These are phyloP conservation scores for Suillus paluster DNA, from an alignment of 768 basidiomycete genomes.

Conservation along the genomic window DNA sequence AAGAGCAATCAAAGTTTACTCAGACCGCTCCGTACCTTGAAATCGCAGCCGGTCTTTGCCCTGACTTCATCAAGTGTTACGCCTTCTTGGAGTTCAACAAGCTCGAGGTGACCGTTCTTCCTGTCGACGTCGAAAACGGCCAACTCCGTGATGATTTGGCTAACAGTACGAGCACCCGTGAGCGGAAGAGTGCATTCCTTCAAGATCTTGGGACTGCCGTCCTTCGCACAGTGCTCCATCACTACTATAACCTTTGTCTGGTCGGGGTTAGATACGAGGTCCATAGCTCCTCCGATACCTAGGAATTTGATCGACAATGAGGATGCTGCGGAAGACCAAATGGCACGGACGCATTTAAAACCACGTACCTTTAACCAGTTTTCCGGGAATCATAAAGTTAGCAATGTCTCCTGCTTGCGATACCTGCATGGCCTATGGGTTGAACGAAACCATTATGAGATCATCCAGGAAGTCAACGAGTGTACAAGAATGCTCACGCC, in stretches of 20 bases:
- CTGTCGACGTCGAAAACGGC: conserved; percentile 91
- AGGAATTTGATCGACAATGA: conserved; percentile 18
- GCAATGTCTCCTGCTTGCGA: conserved; percentile 92
- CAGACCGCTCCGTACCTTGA: conserved; percentile 59
- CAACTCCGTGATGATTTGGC: conserved; percentile 92
- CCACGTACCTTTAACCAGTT: conserved; percentile 75
- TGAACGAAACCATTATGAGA: conserved; percentile 8
- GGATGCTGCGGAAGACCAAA: conserved; percentile 6
- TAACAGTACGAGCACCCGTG: conserved; percentile 87
- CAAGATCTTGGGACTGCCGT: conserved; percentile 89
- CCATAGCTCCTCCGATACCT: conserved; percentile 97
- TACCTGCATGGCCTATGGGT: conserved; percentile 86
- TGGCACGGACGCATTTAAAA: too few relatives aligned
- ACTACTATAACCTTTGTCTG: conserved; percentile 90
- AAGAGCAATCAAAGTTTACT: conserved; percentile 46
- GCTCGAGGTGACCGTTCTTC: conserved; percentile 65
- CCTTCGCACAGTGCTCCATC: conserved; percentile 90
- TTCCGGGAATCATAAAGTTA: conserved; percentile 98
- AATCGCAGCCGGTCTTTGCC: conserved; percentile 86
- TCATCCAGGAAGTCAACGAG: conserved; percentile 1
- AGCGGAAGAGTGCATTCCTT: conserved; percentile 81
- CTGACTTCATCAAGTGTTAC: conserved; percentile 82
- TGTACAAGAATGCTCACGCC: conserved; percentile 58
- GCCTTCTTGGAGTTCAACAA: conserved; percentile 86
- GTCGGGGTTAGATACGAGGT: conserved; percentile 94